Evolutionary conservation across 768 basidiomycete genomes (phyloP).

Genomic region (Epithele typhae): DNA sequence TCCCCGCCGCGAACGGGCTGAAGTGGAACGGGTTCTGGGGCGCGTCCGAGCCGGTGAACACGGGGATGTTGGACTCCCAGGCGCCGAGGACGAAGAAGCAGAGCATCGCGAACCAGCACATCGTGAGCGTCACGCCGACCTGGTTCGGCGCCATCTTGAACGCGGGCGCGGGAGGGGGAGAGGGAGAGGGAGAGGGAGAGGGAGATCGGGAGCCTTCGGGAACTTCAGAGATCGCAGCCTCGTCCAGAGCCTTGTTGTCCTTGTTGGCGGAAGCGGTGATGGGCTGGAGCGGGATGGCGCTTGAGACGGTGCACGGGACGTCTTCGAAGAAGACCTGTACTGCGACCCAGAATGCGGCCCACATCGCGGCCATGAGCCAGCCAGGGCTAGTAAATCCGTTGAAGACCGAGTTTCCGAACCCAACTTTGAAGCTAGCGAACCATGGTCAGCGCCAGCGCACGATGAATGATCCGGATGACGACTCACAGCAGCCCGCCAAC

Average conservation of each 20-base stretch:
- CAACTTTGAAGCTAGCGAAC: slow-evolving; percentile 41
- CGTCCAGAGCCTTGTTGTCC: too few species aligned
- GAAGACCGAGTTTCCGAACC: slow-evolving; percentile 51
- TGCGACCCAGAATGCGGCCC: slow-evolving; percentile 47
- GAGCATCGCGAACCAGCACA: slow-evolving; percentile 70
- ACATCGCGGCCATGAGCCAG: slow-evolving; percentile 58
- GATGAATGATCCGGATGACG: neutral
- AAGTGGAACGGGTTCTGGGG: slow-evolving; percentile 39
- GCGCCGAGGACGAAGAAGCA: slow-evolving; percentile 68
- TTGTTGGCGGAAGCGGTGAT: neutral
- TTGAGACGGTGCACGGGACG: slow-evolving; percentile 14
- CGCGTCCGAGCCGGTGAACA: slow-evolving; percentile 38
- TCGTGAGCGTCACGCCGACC: slow-evolving; percentile 53
- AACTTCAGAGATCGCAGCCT: neutral
- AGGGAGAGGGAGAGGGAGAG: too few species aligned
- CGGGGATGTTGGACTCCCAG: slow-evolving; percentile 67
- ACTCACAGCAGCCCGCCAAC: slow-evolving; percentile 50
- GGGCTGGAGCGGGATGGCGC: slow-evolving; percentile 9
- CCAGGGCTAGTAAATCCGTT: slow-evolving; percentile 67
- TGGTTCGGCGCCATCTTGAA: slow-evolving; percentile 24
- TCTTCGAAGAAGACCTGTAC: slow-evolving; percentile 30
- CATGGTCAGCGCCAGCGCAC: neutral
- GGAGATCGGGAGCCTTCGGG: neutral
- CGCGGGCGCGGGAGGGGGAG: neutral
- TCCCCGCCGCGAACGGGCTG: slow-evolving; percentile 61